Evolutionary conservation across 2,329 filamentous ascomycete species (phyloP).

Genomic region (Thelonectria discophora): DNA sequence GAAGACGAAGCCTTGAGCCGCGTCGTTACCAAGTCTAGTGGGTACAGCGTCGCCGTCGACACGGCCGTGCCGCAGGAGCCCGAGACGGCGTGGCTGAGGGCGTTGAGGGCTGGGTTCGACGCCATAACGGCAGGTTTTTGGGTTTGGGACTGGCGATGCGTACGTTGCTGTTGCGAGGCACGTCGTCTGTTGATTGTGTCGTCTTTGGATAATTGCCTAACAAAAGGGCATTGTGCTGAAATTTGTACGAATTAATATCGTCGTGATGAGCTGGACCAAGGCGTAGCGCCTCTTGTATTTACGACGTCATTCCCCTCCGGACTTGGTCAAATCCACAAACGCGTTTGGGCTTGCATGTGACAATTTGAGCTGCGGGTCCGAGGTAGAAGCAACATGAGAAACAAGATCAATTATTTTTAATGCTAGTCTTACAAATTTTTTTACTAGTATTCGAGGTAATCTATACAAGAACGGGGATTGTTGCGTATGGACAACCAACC

Average conservation of each 20-base stretch:
- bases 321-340: neutral
- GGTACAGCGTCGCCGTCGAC: constrained; percentile 82
- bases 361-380: neutral
- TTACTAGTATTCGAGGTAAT: no score
- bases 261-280: neutral
- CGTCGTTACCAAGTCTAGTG: constrained; percentile 82
- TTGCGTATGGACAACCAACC: no score
- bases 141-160: no score
- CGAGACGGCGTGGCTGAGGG: constrained; percentile 82
- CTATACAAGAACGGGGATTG: no score
- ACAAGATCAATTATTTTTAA: neutral
- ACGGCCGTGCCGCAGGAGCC: constrained; percentile 81
- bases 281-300: neutral
- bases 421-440: no score
- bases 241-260: neutral
- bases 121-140: constrained; percentile 36
- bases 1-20: constrained; percentile 84
- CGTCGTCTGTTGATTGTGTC: neutral
- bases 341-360: neutral
- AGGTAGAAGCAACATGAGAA: neutral
- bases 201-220: neutral
- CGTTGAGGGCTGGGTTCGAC: constrained; percentile 64
- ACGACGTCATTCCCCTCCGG: constrained; percentile 17
- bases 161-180: neutral
- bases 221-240: neutral